Percentiles rank a stretch among this genome's conserved stretches.
These are phyloP conservation scores for Aspergillus hortae DNA, from an alignment of 2,329 filamentous ascomycete genomes.

Conservation along the genomic window DNA sequence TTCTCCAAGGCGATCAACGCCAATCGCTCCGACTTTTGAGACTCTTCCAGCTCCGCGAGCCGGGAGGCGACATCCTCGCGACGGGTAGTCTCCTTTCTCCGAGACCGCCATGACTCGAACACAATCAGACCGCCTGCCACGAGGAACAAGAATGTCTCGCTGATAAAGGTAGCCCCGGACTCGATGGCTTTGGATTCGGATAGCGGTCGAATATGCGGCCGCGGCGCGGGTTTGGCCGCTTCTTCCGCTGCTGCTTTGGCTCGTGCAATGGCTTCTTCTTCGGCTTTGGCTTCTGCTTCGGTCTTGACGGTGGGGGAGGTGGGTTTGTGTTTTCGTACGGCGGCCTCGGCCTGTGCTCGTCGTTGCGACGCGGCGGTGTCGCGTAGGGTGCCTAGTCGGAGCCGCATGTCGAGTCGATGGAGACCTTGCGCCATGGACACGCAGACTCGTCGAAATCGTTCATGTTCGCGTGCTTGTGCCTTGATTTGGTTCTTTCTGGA, in stretches of 20 bases:
- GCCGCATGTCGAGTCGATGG: conserved; percentile 65
- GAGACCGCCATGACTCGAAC: conserved; percentile 59
- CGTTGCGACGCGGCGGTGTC: conserved; percentile 52
- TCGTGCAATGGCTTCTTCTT: conserved; percentile 48
- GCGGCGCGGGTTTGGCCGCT: conserved; percentile 45
- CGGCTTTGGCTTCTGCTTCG: conserved; percentile 56
- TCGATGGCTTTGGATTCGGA: conserved; percentile 67
- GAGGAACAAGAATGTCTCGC: conserved; percentile 63
- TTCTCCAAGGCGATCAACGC: conserved; percentile 45
- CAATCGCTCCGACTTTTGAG: conserved; percentile 38
- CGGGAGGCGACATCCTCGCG: conserved; percentile 60
- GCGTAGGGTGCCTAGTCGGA: conserved; percentile 62
- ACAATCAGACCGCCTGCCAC: conserved; percentile 62
- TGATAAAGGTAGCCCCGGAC: conserved; percentile 65
- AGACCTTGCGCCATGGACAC: conserved; percentile 61
- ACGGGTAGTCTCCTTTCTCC: conserved; percentile 58
- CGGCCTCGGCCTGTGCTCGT: conserved; percentile 50
- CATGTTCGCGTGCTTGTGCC: conserved; percentile 65
- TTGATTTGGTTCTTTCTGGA: conserved; percentile 62
- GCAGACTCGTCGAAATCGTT: conserved; percentile 60
- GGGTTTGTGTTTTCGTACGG: conserved; percentile 51
- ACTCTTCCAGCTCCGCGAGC: conserved; percentile 55
- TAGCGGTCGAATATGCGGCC: conserved; percentile 59
- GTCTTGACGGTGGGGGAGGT: conserved; percentile 60
- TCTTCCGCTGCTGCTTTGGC: conserved; percentile 42